Evolutionary conservation across 345 rosid species (phyloP).

Genomic region (Gossypium herbaceum): DNA sequence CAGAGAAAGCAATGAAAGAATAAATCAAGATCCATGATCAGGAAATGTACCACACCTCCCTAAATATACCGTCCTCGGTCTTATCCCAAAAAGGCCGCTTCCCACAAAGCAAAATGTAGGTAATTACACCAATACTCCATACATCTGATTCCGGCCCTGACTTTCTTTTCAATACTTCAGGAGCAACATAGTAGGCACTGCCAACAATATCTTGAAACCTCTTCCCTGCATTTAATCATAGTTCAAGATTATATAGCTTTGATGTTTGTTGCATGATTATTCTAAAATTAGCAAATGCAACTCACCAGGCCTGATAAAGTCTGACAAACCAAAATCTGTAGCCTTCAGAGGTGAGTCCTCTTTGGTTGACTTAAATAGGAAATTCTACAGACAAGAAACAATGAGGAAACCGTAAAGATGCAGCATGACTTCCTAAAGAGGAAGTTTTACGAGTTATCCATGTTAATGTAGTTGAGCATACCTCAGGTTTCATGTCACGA

Average conservation of each 20-base stretch:
- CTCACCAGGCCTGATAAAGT: conserved; percentile 90
- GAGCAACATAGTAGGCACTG: conserved; percentile 92
- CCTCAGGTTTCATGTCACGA: conserved; percentile 99
- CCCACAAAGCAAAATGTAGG: conserved; percentile 90
- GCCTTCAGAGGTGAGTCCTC: conserved; percentile 84
- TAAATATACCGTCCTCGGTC: conserved; percentile 97
- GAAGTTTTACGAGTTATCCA: background rate
- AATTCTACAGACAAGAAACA: conserved; percentile 53
- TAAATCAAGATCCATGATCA: background rate
- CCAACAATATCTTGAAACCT: conserved; percentile 66
- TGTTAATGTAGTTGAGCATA: conserved; percentile 27
- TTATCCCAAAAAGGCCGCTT: conserved; percentile 98
- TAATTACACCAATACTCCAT: conserved; percentile 99
- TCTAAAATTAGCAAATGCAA: conserved; percentile 12
- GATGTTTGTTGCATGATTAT: background rate
- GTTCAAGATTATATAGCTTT: conserved; percentile 16
- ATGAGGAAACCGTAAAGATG: conserved; percentile 18
- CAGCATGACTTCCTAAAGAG: background rate
- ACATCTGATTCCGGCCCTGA: conserved; percentile 99
- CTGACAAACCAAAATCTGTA: conserved; percentile 97
- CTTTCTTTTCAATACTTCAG: conserved; percentile 88
- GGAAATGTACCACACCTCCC: conserved; percentile 57
- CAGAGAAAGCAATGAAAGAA: background rate
- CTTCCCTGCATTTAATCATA: conserved; percentile 52
- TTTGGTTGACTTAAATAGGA: conserved; percentile 79